Conservation (phyloP, 139 green algal species). For the Chlorella sp. region DNA sequence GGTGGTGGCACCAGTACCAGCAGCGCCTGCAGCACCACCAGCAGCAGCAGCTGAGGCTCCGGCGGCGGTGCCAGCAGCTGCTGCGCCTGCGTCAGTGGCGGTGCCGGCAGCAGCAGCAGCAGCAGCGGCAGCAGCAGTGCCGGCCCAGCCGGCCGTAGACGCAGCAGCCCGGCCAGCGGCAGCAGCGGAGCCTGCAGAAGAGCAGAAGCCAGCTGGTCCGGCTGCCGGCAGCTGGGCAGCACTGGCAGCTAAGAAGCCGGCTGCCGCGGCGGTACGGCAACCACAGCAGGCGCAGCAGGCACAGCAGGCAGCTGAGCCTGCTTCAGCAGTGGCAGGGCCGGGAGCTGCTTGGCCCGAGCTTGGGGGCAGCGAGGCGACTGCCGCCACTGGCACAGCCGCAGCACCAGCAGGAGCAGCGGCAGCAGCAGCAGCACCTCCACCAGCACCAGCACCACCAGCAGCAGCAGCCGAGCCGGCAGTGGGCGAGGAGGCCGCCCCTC, state of each 20-base stretch:
- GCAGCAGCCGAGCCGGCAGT: neutral
- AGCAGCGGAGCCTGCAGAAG: neutral
- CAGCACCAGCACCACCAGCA: neutral
- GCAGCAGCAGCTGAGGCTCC: neutral
- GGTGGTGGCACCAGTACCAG: neutral
- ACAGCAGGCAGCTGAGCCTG: neutral
- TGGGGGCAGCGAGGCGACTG: too few relatives aligned
- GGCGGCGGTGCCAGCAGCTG: neutral
- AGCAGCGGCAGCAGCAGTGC: neutral
- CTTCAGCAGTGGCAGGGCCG: neutral
- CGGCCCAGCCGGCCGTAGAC: neutral
- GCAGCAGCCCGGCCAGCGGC: neutral
- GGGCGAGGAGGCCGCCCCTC: too few relatives aligned
- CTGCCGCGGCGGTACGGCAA: neutral
- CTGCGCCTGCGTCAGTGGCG: neutral
- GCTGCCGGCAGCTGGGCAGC: neutral
- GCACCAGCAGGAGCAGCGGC: neutral
- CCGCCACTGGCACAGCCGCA: neutral
- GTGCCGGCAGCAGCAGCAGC: neutral
- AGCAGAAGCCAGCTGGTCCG: neutral
- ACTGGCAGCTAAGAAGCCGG: neutral
- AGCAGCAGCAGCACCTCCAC: neutral
- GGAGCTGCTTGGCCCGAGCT: neutral
- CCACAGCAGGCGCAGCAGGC: neutral
- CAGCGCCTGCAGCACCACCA: neutral